Base-by-base conservation (phyloP, 805 yeast species). In the Suhomyces pyralidae region DNA sequence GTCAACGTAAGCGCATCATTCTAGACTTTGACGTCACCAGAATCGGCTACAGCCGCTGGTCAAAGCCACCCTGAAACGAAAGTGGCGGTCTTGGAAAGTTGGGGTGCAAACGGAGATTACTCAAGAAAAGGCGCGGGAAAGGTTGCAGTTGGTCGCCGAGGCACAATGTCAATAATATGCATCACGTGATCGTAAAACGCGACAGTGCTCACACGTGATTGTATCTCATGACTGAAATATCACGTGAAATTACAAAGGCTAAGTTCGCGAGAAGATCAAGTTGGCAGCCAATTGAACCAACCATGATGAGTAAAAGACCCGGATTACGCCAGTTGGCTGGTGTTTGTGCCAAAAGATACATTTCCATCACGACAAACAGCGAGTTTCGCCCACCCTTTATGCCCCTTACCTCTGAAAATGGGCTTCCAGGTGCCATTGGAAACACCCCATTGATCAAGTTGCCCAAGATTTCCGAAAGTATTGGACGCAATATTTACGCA, bases 391-490 rank as follows among this genome's bases (percentile, higher is more conserved):
- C 70, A 3, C 82, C 85, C 2, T 84, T 83, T 62, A 76, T 81
- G 7, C 96, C 96, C 3, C 69, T 87, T 40, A 83, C 82, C 1
- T 77, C 91, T 10, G 79, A 81, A 50, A 69, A 73, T 12, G 97
- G 96, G 10, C 76, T 92, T 52, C 80, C 86, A 3, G 90, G 83
- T 30, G 96, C 97, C 1, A 86, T 91, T 52, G 97, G 97, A n/a
- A 90, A 90, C 69, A 92, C 97, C 3, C 97, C 97, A 24, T 73
- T 92, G 58, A 74, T 92, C 58, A 79, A 80, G 57, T 75, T 88
- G 46, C 80, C 81, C 59, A 70, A 69, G 34, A 69, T 88, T 22
- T 81, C 88, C 38, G 71, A 78, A 20, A 79, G 80, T 58, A 67
- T 82, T 3, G 89, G 90, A 5, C 76, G 92, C 60, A 85, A 88